phyloP scores from a whole-genome alignment of 768 basidiomycete species.

The Xerocomellus chrysenteron region DNA sequence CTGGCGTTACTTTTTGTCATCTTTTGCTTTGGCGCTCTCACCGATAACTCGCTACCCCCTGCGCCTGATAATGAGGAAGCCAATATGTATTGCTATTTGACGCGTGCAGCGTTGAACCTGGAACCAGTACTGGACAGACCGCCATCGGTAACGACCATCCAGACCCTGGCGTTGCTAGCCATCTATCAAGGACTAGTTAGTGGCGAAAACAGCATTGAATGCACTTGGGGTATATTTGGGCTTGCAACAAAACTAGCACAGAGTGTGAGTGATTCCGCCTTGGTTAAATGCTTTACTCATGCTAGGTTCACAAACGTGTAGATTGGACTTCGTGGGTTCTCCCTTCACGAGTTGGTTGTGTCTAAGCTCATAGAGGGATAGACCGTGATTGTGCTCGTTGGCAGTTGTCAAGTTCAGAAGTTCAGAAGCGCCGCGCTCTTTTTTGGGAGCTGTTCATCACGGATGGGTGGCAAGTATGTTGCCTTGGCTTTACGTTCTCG shows the following conservation, averaged over 20 bases:
- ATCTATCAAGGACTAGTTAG: slow-evolving; percentile 70
- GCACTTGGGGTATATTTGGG: slow-evolving; percentile 66
- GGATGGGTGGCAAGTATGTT: slow-evolving; percentile 68
- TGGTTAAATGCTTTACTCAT: background rate
- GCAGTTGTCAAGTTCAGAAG: slow-evolving; percentile 57
- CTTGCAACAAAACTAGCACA: slow-evolving; percentile 65
- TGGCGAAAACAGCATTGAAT: slow-evolving; percentile 68
- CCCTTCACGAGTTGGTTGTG: background rate
- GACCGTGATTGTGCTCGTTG: slow-evolving; percentile 75
- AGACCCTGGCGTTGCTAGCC: slow-evolving; percentile 63
- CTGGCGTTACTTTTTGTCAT: slow-evolving; percentile 62
- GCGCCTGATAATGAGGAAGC: slow-evolving; percentile 53
- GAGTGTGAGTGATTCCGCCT: slow-evolving; percentile 47
- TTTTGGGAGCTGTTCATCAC: slow-evolving; percentile 78
- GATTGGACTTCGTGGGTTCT: slow-evolving; percentile 66
- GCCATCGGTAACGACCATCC: slow-evolving; percentile 69
- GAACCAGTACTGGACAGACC: slow-evolving; percentile 70
- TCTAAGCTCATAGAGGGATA: slow-evolving; percentile 30
- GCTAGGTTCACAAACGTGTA: slow-evolving; percentile 22
- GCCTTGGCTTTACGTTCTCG: background rate
- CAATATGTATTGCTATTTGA: slow-evolving; percentile 56
- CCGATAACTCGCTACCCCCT: slow-evolving; percentile 51
- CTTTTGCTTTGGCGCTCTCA: slow-evolving; percentile 61
- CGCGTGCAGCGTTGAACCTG: slow-evolving; percentile 62
- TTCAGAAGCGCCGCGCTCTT: slow-evolving; percentile 67